A percentile compares a stretch with the other conserved stretches of the same genome.
These are phyloP conservation scores for Orbilia brochopaga DNA, from an alignment of 2,329 filamentous ascomycete genomes.

Conservation along the genomic window DNA sequence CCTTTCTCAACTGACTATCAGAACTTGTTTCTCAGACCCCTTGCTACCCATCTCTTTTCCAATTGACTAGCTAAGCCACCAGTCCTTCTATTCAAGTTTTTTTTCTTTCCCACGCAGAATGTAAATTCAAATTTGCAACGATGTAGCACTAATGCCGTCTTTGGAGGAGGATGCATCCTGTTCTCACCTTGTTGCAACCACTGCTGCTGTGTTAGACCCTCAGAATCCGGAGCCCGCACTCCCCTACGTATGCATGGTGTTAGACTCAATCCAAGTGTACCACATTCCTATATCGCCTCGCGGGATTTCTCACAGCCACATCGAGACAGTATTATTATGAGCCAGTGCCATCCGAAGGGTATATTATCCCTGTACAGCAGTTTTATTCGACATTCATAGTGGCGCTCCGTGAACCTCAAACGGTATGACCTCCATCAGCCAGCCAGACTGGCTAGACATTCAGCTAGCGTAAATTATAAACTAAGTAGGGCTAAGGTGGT, in stretches of 20 bases:
- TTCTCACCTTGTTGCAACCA: background rate
- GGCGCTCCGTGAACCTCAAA: background rate
- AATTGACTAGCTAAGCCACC: background rate
- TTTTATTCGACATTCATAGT: no score
- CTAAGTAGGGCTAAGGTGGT: background rate
- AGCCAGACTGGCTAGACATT: background rate
- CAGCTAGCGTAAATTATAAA: no score
- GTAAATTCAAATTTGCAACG: conserved; percentile 1
- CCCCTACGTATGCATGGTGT: background rate
- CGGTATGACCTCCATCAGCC: background rate
- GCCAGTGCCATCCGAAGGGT: background rate
- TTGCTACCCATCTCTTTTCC: background rate
- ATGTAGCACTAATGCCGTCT: background rate
- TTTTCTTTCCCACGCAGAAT: background rate
- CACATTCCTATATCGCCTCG: background rate
- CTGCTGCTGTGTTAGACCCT: background rate
- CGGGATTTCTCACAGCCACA: background rate
- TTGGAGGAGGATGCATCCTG: background rate
- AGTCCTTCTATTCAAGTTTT: no score
- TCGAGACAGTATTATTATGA: background rate
- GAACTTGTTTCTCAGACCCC: background rate
- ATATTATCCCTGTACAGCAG: background rate
- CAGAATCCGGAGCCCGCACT: background rate
- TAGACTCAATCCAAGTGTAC: background rate
- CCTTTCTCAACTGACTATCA: conserved; percentile 4